Percentiles rank a stretch among this genome's conserved stretches.
Conservation (phyloP, 495 filamentous ascomycete species). For the Friedmanniomyces simplex region DNA sequence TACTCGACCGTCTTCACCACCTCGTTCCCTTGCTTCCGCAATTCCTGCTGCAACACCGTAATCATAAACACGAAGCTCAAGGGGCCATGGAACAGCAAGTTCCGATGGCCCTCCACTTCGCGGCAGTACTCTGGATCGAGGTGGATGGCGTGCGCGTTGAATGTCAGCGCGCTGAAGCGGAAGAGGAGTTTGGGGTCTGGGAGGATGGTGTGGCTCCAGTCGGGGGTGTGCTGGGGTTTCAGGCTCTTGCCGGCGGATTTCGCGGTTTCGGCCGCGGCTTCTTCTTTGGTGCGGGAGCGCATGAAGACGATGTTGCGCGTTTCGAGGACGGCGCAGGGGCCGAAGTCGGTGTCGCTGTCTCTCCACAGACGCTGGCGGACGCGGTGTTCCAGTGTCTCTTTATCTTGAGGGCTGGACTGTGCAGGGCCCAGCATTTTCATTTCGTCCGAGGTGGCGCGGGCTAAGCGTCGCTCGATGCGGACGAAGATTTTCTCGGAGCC, state of each 20-base stretch:
- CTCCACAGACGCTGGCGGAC: slow-evolving; percentile 38
- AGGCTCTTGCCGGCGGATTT: slow-evolving; percentile 12
- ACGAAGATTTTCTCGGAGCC: slow-evolving; percentile 53
- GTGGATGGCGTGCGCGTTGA: slow-evolving; percentile 80
- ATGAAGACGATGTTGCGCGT: slow-evolving; percentile 53
- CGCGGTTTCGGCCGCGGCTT: slow-evolving; percentile 19
- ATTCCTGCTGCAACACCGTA: slow-evolving; percentile 44
- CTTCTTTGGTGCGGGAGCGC: slow-evolving; percentile 31
- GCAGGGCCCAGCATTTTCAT: slow-evolving; percentile 32
- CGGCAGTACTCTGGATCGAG: slow-evolving; percentile 63
- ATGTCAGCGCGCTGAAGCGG: slow-evolving; percentile 74
- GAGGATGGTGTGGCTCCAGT: slow-evolving; percentile 49
- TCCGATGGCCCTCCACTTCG: slow-evolving; percentile 59
- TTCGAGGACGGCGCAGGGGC: slow-evolving; percentile 40
- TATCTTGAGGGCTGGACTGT: slow-evolving; percentile 25
- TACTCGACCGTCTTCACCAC: slow-evolving; percentile 54
- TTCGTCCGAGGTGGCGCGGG: slow-evolving; percentile 9
- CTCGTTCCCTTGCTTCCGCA: slow-evolving; percentile 28
- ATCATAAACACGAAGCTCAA: slow-evolving; percentile 68
- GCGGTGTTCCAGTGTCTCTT: slow-evolving; percentile 23
- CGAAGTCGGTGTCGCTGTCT: slow-evolving; percentile 32
- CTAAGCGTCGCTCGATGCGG: slow-evolving; percentile 44
- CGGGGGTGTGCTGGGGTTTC: slow-evolving; percentile 33
- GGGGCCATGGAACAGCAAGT: slow-evolving; percentile 77
- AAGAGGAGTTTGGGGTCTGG: slow-evolving; percentile 62